A percentile compares a stretch with the other conserved stretches of the same genome.
Conservation (phyloP, 805 yeast species). For the Dipodascus geniculatus region DNA sequence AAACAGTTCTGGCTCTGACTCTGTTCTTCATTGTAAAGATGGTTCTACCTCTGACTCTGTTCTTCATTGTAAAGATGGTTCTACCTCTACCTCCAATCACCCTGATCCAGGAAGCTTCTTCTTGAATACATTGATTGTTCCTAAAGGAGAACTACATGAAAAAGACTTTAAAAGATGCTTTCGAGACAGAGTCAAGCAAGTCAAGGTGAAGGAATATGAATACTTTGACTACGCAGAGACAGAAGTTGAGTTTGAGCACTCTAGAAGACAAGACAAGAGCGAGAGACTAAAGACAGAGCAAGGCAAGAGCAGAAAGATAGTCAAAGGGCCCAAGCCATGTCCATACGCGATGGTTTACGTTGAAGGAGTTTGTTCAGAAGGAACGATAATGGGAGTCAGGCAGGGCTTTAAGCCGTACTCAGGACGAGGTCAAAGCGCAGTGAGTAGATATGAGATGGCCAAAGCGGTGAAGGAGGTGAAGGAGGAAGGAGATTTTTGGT, state of each 20-base stretch:
- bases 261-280: not conserved
- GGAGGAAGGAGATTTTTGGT: not conserved
- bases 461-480: not conserved
- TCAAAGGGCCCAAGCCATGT: slow-evolving; percentile 9
- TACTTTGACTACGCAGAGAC: not conserved
- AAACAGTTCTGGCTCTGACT: not conserved
- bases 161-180: slow-evolving; percentile 25
- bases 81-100: too few species aligned
- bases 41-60: too few species aligned
- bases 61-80: too few species aligned
- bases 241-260: not conserved
- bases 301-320: not conserved
- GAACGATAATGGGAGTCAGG: slow-evolving; percentile 17
- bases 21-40: too few species aligned
- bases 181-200: slow-evolving; percentile 8
- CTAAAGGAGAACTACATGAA: slow-evolving; percentile 10
- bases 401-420: slow-evolving; percentile 18
- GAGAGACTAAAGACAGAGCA: slow-evolving; percentile 4
- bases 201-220: not conserved
- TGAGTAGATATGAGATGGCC: slow-evolving; percentile 10
- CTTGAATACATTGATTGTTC: slow-evolving; percentile 21
- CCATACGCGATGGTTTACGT: slow-evolving; percentile 8
- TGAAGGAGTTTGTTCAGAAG: slow-evolving; percentile 8
- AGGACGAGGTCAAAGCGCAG: slow-evolving; percentile 14
- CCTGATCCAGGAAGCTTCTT: slow-evolving; percentile 10